phyloP scores from a whole-genome alignment of 139 green algal genomes.

The Yamagishiella unicocca region DNA sequence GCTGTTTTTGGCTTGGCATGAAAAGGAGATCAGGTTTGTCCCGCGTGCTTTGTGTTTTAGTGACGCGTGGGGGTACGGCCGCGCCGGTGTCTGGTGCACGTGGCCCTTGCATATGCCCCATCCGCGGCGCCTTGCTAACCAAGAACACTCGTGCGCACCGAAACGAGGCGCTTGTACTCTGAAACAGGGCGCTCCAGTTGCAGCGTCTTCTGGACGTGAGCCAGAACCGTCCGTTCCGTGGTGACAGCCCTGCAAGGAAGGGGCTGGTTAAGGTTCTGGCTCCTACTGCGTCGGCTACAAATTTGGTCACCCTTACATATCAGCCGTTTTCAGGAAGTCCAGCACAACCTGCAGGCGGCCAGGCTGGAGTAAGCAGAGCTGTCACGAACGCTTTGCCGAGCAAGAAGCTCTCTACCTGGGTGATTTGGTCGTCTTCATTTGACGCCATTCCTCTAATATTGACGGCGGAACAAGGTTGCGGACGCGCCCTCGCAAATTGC shows the following conservation, averaged over 20 bases:
- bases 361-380: background rate
- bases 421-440: background rate
- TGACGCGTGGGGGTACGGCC: no score
- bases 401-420: background rate
- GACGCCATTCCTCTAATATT: background rate
- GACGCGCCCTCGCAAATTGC: no score
- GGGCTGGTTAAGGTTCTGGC: background rate
- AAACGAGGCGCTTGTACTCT: slow-evolving; percentile 16
- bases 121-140: no score
- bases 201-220: background rate
- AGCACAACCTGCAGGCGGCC: slow-evolving; percentile 7
- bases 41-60: no score
- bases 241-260: background rate
- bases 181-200: background rate
- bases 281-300: background rate
- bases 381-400: background rate
- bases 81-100: no score
- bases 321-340: slow-evolving; percentile 13
- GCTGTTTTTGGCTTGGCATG: no score
- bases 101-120: no score
- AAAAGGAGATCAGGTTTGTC: no score
- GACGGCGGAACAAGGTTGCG: no score
- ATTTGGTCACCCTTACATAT: slow-evolving; percentile 9
- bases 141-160: no score
- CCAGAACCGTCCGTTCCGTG: slow-evolving; percentile 19